phyloP scores from a whole-genome alignment of 208 protist genomes.

The Wallacemonas sp. region DNA sequence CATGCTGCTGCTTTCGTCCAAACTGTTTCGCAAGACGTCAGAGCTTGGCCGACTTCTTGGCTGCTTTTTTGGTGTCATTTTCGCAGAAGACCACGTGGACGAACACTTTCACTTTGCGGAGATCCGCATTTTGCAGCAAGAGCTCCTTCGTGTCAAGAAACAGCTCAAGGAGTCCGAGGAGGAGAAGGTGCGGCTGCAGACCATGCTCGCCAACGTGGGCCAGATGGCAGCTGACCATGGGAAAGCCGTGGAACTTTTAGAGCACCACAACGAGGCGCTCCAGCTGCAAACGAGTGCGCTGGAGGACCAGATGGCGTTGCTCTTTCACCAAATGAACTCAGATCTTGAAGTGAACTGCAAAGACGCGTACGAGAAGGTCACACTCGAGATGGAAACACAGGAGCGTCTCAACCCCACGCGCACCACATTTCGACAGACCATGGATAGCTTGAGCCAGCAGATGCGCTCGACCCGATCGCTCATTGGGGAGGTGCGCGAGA shows the following conservation, averaged over 20 bases:
- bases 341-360: slow-evolving; percentile 80
- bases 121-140: slow-evolving; percentile 76
- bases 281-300: slow-evolving; percentile 79
- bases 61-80: slow-evolving; percentile 88
- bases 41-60: slow-evolving; percentile 79
- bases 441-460: slow-evolving; percentile 88
- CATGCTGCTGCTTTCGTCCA: slow-evolving; percentile 85
- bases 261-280: slow-evolving; percentile 82
- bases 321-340: slow-evolving; percentile 88
- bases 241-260: slow-evolving; percentile 78
- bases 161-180: slow-evolving; percentile 62
- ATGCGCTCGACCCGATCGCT: slow-evolving; percentile 71
- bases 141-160: slow-evolving; percentile 59
- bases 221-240: slow-evolving; percentile 78
- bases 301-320: slow-evolving; percentile 92
- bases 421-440: slow-evolving; percentile 86
- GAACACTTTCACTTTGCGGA: slow-evolving; percentile 91
- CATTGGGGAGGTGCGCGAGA: slow-evolving; percentile 76
- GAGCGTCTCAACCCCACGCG: slow-evolving; percentile 75
- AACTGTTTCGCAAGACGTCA: slow-evolving; percentile 78
- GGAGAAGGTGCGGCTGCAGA: slow-evolving; percentile 59
- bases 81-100: slow-evolving; percentile 82
- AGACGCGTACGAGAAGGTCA: slow-evolving; percentile 71
- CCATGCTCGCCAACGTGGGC: slow-evolving; percentile 78
- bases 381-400: slow-evolving; percentile 75